A percentile compares a stretch with the other conserved stretches of the same genome.
Conservation (phyloP, 257 asterid genomes). For the Solanum habrochaites region DNA sequence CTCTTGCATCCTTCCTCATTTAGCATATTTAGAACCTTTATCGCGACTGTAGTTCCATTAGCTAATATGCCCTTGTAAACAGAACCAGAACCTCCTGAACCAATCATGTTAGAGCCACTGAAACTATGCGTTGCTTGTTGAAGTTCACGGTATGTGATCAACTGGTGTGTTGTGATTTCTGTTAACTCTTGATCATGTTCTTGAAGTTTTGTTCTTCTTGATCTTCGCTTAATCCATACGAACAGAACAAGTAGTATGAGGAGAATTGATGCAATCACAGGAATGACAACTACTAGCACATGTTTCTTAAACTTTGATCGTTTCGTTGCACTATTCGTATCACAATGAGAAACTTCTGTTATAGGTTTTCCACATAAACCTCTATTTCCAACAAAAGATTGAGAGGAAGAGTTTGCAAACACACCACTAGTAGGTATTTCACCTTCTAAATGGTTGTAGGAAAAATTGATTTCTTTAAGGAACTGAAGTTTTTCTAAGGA, state of each 20-base stretch:
- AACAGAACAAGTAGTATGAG: background rate
- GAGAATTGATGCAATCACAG: slow-evolving; percentile 1
- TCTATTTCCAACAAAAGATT: slow-evolving; percentile 9
- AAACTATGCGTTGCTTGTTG: slow-evolving; percentile 16
- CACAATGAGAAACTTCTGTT: slow-evolving; percentile 2
- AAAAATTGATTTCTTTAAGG: slow-evolving; percentile 17
- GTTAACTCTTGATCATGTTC: slow-evolving; percentile 5
- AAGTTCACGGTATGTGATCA: slow-evolving; percentile 15
- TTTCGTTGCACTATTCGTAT: background rate
- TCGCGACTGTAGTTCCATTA: slow-evolving; percentile 12
- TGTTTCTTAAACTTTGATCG: background rate
- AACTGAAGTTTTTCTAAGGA: slow-evolving; percentile 9
- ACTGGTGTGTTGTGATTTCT: background rate
- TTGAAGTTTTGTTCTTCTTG: background rate
- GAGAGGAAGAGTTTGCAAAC: slow-evolving; percentile 17
- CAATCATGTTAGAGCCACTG: slow-evolving; percentile 15
- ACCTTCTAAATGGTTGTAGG: slow-evolving; percentile 21
- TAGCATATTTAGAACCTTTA: slow-evolving; percentile 16
- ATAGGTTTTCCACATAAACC: slow-evolving; percentile 16
- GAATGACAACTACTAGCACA: background rate
- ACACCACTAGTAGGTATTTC: slow-evolving; percentile 22
- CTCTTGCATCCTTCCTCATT: slow-evolving; percentile 10
- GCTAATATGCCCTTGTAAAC: slow-evolving; percentile 18
- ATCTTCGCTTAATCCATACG: slow-evolving; percentile 3
- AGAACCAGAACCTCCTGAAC: slow-evolving; percentile 25